Conservation (phyloP, 164 flowering plant species). For the Chimonanthus praecox region DNA sequence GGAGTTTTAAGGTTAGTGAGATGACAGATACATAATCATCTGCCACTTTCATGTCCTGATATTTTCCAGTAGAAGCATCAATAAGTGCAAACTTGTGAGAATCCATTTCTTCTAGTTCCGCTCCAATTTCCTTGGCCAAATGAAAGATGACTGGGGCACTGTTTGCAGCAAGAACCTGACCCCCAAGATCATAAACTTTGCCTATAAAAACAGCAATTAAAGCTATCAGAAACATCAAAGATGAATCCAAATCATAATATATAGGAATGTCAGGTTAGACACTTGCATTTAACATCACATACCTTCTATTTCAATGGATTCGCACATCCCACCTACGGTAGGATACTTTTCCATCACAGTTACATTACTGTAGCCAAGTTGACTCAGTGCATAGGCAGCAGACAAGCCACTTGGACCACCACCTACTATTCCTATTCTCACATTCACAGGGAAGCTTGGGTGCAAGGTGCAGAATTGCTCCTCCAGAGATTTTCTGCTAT, state of each 20-base stretch:
- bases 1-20: conserved; percentile 63
- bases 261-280: neutral
- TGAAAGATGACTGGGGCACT: conserved; percentile 70
- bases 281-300: neutral
- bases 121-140: conserved; percentile 59
- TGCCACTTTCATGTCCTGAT: conserved; percentile 51
- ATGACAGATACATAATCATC: conserved; percentile 71
- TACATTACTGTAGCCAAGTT: conserved; percentile 55
- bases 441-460: conserved; percentile 49
- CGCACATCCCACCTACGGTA: conserved; percentile 74
- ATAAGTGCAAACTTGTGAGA: conserved; percentile 68
- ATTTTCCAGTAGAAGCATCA: conserved; percentile 49
- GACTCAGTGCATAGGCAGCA: conserved; percentile 68
- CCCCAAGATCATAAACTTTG: conserved; percentile 70
- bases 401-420: conserved; percentile 86
- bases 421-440: conserved; percentile 66
- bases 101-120: conserved; percentile 63
- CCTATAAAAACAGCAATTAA: conserved; percentile 30
- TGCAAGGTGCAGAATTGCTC: conserved; percentile 64
- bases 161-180: conserved; percentile 80
- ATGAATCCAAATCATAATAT: neutral
- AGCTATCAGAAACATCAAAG: neutral
- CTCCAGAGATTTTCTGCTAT: conserved; percentile 43
- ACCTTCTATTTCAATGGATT: conserved; percentile 74
- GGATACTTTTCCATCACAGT: conserved; percentile 63